Evolutionary conservation across 2,329 filamentous ascomycete species (phyloP).

Genomic region (Neopestalotiopsis sp.): DNA sequence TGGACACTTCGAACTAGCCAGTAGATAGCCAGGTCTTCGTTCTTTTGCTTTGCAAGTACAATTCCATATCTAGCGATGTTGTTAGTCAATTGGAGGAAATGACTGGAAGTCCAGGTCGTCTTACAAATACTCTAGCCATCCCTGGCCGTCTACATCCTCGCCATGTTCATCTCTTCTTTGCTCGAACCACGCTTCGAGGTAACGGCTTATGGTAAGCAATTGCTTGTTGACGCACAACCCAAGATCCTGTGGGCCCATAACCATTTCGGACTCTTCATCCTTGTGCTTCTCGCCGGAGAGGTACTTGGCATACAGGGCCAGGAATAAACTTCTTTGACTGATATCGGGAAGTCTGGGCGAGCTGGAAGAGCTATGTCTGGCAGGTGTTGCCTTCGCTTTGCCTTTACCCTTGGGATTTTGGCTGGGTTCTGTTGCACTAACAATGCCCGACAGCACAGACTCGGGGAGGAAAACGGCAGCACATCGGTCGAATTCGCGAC

Average conservation of each 20-base stretch:
- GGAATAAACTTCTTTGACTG: conserved; percentile 90
- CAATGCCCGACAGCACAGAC: conserved; percentile 71
- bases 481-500: conserved; percentile 92
- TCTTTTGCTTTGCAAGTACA: conserved; percentile 88
- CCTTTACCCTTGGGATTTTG: conserved; percentile 50
- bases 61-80: conserved; percentile 73
- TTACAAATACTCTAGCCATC: conserved; percentile 88
- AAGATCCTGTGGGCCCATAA: conserved; percentile 89
- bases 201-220: conserved; percentile 74
- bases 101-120: conserved; percentile 29
- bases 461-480: conserved; percentile 87
- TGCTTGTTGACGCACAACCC: conserved; percentile 87
- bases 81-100: not conserved
- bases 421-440: conserved; percentile 53
- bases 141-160: conserved; percentile 70
- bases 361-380: conserved; percentile 26
- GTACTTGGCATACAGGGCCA: conserved; percentile 91
- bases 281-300: conserved; percentile 94
- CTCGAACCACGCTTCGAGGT: conserved; percentile 81
- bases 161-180: conserved; percentile 65
- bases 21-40: conserved; percentile 81
- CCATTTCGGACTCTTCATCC: conserved; percentile 96
- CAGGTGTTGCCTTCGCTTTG: conserved; percentile 64
- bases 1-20: conserved; percentile 91
- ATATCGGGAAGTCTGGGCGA: conserved; percentile 55